Conservation (phyloP, 495 filamentous ascomycete genomes). For the Chaetomium cochliodes region DNA sequence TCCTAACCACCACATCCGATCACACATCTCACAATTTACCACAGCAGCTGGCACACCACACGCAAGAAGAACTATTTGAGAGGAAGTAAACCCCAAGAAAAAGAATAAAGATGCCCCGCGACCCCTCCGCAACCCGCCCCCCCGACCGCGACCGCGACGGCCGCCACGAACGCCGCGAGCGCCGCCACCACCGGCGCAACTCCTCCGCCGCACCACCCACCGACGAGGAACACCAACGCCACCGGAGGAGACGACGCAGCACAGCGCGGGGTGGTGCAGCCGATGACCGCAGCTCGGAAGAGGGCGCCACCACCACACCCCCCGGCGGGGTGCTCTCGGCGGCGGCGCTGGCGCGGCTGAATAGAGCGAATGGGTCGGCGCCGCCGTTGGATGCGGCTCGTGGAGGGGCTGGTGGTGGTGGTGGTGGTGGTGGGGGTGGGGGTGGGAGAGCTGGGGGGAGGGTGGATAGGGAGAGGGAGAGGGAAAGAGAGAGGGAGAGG, state of each 20-base stretch:
- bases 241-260: constrained; percentile 10
- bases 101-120: constrained; percentile 24
- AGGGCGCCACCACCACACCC: too few relatives aligned
- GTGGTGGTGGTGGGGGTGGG: too few relatives aligned
- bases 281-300: constrained; percentile 13
- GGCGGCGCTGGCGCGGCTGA: constrained; percentile 60
- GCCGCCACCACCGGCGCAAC: constrained; percentile 12
- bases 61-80: too few relatives aligned
- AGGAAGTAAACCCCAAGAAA: background rate
- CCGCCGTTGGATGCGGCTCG: too few relatives aligned
- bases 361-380: constrained; percentile 51
- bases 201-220: background rate
- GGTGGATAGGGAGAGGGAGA: background rate
- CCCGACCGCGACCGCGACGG: constrained; percentile 1
- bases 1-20: constrained; percentile 11
- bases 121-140: constrained; percentile 14
- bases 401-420: too few relatives aligned
- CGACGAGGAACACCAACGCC: constrained; percentile 1
- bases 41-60: background rate
- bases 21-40: constrained; percentile 1
- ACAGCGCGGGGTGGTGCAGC: too few relatives aligned
- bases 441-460: background rate
- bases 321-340: constrained; percentile 45
- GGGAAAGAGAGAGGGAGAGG: background rate
- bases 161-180: constrained; percentile 3